Evolutionary conservation across 352 stramenopile species (phyloP).

Genomic region (Phytophthora cryptogea): DNA sequence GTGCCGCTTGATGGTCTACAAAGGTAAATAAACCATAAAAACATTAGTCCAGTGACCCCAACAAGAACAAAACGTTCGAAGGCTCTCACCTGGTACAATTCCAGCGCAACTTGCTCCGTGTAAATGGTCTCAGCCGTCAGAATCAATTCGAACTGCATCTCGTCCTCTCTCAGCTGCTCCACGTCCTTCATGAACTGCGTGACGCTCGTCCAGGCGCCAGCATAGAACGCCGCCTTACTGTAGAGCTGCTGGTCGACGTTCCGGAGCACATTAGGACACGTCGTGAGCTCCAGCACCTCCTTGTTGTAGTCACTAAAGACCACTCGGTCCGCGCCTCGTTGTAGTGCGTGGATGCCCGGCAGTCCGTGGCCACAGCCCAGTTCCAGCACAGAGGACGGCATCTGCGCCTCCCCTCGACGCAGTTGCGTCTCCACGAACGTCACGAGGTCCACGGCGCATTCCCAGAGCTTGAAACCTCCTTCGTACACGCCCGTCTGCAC

Average conservation of each 20-base stretch:
- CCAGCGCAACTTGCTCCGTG: constrained; percentile 71
- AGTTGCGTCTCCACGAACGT: constrained; percentile 45
- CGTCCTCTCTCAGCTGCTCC: constrained; percentile 35
- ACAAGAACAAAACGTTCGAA: not conserved
- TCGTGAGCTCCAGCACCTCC: constrained; percentile 86
- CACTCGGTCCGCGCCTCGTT: constrained; percentile 62
- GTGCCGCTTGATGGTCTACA: constrained; percentile 78
- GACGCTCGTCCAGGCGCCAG: constrained; percentile 74
- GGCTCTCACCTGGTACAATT: constrained; percentile 61
- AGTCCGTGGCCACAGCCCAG: constrained; percentile 82
- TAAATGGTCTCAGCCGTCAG: constrained; percentile 88
- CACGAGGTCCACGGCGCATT: constrained; percentile 80
- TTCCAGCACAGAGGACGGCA: constrained; percentile 59
- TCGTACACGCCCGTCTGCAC: constrained; percentile 83
- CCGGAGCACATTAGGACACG: constrained; percentile 71
- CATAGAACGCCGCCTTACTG: constrained; percentile 66
- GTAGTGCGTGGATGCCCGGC: constrained; percentile 76
- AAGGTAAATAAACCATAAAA: not conserved
- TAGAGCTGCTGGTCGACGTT: constrained; percentile 49
- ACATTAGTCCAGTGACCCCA: not conserved
- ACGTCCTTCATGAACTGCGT: constrained; percentile 50
- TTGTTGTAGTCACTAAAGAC: constrained; percentile 90
- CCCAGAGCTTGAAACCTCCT: constrained; percentile 89
- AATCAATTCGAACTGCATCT: constrained; percentile 76
- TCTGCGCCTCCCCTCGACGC: constrained; percentile 15